Evolutionary conservation across 192 early-diverging fungal genomes (phyloP).

Genomic region (Umbelopsis isabellina): DNA sequence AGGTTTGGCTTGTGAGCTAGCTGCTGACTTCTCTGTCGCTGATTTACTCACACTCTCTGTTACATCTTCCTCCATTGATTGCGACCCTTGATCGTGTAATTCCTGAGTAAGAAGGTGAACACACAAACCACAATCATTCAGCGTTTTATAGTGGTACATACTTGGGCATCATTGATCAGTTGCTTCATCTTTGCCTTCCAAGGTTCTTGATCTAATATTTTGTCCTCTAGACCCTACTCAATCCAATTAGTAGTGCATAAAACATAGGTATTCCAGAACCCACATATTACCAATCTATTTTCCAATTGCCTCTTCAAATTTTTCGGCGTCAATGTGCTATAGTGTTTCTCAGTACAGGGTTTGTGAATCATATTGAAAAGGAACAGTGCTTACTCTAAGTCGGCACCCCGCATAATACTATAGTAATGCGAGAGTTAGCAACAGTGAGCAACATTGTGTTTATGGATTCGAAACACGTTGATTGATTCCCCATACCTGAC

Average conservation of each 20-base stretch:
- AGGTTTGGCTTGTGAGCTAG: neutral
- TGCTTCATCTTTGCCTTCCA: constrained; percentile 18
- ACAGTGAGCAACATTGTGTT: neutral
- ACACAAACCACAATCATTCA: too few species aligned
- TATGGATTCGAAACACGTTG: neutral
- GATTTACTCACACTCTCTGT: neutral
- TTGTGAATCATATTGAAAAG: neutral
- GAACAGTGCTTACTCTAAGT: neutral
- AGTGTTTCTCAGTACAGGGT: neutral
- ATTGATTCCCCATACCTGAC: neutral
- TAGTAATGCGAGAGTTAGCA: neutral
- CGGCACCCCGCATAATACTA: neutral
- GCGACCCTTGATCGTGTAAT: neutral
- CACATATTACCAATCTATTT: neutral
- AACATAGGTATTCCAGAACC: too few species aligned
- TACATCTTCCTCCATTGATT: neutral
- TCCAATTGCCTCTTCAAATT: constrained; percentile 8
- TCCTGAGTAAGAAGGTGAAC: neutral
- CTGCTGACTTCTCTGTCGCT: neutral
- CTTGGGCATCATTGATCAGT: constrained; percentile 8
- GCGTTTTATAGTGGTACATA: neutral
- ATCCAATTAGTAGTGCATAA: neutral
- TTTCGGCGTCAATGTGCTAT: constrained; percentile 9
- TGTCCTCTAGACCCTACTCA: neutral
- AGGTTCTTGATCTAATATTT: constrained; percentile 7